Base-by-base conservation (phyloP, 2,329 filamentous ascomycete species). In the Aureobasidium mangrovei region DNA sequence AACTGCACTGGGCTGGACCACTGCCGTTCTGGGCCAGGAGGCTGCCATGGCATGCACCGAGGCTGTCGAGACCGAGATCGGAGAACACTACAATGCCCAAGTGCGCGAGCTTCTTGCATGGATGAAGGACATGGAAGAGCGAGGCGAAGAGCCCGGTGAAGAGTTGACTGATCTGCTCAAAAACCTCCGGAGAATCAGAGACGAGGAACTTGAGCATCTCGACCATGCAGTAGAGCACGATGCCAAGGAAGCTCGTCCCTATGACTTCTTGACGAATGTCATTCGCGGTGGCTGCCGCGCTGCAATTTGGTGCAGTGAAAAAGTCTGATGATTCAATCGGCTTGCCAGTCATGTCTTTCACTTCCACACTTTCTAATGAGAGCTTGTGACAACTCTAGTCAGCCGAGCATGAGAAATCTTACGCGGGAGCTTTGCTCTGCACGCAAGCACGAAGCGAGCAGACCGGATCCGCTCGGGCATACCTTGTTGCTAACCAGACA, bases 21-120 rank as follows among this genome's bases (percentile, higher is more conserved):
- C 93, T 0, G 93, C 87, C 0, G 72, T 93, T 40, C 79, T 98
- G 78, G 91, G 93, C 0, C 81, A 89, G 46, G 90, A 97, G 72
- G 91, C 91, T 2, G 91, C 93, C 35, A 98, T 98, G 93, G 93
- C 93, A 9, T 98, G 93, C 68, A 97, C 93, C 0, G 93, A 98
- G 72, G 93, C 93, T 1, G 91, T 98, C 1, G 93, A 98, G 77
- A 98, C 91, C 5, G 93, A 97, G 74, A 98, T 98, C 59, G 93
- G 93, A 2, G 83, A 83, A 29, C 93, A 98, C 72, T 98, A 98
- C 69, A 97, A 97, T 67, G 83, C 83, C 60, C 93, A 98, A 73
- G 89, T 98, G 40, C 77, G 88, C 28, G 79, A 81, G 52, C 72
- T 98, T 62, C 70, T 97, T 38, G 84, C 86, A 58, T 96, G 95